Conservation (phyloP, 1,284 basidiomycete genomes). For the Trichosporon sp. region DNA sequence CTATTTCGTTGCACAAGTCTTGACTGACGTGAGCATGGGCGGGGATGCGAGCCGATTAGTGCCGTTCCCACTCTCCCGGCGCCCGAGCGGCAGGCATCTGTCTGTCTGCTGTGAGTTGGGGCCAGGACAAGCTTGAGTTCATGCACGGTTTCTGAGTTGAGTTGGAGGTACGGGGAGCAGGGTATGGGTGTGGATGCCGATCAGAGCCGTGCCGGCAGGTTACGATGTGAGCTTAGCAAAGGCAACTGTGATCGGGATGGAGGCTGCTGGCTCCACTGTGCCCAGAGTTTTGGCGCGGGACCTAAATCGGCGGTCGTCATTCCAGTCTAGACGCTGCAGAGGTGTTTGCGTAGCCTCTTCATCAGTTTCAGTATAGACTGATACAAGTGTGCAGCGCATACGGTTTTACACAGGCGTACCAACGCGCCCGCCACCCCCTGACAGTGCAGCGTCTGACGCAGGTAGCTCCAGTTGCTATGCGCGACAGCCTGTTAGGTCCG, state of each 20-base stretch:
- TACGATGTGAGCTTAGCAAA: background rate
- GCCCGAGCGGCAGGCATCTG: background rate
- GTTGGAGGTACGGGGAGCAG: background rate
- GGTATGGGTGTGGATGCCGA: background rate
- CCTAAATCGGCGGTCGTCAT: no score
- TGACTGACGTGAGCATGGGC: background rate
- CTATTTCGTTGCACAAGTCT: background rate
- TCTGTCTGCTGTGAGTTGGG: background rate
- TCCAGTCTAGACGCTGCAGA: no score
- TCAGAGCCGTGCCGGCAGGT: background rate
- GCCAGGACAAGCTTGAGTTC: background rate
- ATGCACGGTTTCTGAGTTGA: background rate
- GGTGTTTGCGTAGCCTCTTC: no score
- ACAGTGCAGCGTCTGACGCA: no score
- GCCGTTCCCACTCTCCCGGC: no score
- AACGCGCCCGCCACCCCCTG: background rate
- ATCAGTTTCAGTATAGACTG: background rate
- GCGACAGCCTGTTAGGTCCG: background rate
- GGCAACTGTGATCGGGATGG: background rate
- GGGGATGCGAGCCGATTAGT: no score
- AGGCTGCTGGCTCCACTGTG: no score
- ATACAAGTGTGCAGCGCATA: background rate
- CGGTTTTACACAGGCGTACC: no score
- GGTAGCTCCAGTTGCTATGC: background rate
- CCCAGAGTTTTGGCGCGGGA: no score